Percentiles rank a stretch among this genome's conserved stretches.
Conservation (phyloP, 106 monocot genomes). For the Phalaenopsis equestris region DNA sequence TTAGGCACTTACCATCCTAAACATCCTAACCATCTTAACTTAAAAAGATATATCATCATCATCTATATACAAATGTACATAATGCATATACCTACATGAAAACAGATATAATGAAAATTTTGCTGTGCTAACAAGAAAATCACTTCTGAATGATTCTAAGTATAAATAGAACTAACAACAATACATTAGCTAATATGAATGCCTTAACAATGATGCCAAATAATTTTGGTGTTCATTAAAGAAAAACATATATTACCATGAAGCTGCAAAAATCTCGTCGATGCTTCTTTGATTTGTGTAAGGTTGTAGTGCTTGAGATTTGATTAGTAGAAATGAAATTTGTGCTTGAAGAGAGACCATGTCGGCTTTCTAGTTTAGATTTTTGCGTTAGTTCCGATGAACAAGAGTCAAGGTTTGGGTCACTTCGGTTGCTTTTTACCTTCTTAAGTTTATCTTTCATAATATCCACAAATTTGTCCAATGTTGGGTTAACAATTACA, state of each 20-base stretch:
- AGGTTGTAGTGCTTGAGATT: not conserved
- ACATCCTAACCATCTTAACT: not conserved
- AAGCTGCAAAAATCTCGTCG: not conserved
- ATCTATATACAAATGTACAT: not conserved
- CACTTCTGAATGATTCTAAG: not conserved
- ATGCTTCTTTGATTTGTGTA: not conserved
- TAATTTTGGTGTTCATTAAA: not conserved
- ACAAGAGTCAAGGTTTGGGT: not conserved
- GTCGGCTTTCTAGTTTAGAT: not conserved
- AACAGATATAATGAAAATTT: not conserved
- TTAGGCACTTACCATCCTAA: not conserved
- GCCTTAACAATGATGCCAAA: slow-evolving; percentile 1
- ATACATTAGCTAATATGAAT: not conserved
- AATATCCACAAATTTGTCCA: slow-evolving; percentile 16
- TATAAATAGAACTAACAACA: not conserved
- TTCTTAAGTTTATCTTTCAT: slow-evolving; percentile 14
- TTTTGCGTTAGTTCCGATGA: not conserved
- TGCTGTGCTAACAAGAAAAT: not conserved
- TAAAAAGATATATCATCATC: not conserved
- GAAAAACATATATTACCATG: not conserved
- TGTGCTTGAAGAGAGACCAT: not conserved
- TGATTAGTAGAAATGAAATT: not conserved
- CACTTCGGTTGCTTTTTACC: not conserved
- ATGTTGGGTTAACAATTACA: not conserved
- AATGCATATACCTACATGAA: slow-evolving; percentile 4